phyloP scores from a whole-genome alignment of 495 filamentous ascomycete genomes.

The Neurospora cerealis region DNA sequence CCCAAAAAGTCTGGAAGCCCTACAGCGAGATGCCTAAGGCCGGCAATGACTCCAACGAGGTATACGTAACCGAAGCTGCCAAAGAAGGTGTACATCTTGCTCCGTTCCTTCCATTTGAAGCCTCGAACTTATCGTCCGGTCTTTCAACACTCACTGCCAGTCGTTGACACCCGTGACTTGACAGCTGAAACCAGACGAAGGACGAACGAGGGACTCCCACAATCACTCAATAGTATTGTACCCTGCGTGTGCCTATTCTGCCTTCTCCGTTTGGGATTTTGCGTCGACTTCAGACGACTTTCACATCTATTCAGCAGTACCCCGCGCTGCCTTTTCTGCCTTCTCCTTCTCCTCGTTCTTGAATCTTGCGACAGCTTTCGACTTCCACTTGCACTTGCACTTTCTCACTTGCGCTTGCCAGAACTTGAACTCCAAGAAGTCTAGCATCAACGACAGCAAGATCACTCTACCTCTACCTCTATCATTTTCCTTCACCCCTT shows the following conservation, averaged over 20 bases:
- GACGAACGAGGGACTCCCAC: not conserved
- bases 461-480: not conserved
- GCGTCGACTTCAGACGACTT: not conserved
- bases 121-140: too few species aligned
- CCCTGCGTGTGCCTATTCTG: not conserved
- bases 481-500: too few species aligned
- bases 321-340: not conserved
- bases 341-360: not conserved
- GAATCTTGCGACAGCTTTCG: not conserved
- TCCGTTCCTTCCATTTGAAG: not conserved
- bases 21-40: not conserved
- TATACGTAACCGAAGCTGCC: not conserved
- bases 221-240: not conserved
- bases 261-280: not conserved
- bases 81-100: not conserved
- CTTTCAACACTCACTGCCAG: not conserved
- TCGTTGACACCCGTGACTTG: too few species aligned
- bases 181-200: not conserved
- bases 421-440: not conserved
- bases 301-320: not conserved
- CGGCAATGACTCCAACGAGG: not conserved
- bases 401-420: not conserved
- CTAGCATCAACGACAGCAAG: not conserved
- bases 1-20: not conserved
- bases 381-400: not conserved